Evolutionary conservation across 495 filamentous ascomycete species (phyloP), one percentile per base, ranked within the genome.

Genomic region (Penicillium silybi): DNA sequence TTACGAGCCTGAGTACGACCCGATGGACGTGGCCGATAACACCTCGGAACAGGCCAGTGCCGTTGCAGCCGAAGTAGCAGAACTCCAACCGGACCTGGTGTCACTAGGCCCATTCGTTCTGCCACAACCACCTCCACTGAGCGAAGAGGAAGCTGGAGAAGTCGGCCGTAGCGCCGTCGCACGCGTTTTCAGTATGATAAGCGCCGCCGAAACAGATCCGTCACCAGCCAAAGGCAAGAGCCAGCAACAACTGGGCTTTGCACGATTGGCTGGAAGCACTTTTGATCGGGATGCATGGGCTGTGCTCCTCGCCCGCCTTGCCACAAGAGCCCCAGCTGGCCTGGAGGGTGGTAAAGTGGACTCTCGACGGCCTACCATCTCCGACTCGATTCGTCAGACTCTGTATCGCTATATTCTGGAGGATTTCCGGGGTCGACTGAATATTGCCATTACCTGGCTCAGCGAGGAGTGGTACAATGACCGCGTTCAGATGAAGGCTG

Each of bases 401-500:
- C 73, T 98, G 6, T 92, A 86, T 69, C 78, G 77, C 18, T 96
- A 92, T 67, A 80, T 97, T 37, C 76, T 96, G 19, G 88, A 91
- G 50, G 93, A 99, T 68, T 99, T 95, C 69, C 81, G 91, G 29
- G 82, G 80, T 35, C 83, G 92, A 19, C 88, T 97, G 48, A 90
- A 90, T 49, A 79, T 90, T 32, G 92, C 89, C 2, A 85, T 96
- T 46, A 80, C 84, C 16, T 99, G 93, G 93, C 75, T 97, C 22
- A 92, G 86, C 59, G 93, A 99, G 67, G 93, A 99, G 69, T 99
- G 92, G 92, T 97, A 95, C 70, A 93, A 90, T 62, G 95, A 96
- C 65, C 81, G 81, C 35, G 68, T 96, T 20, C 79, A 81, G 52
- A 70, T 78, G 66, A 63, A 68, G 32, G 59, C 62, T 41, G 71